phyloP scores from a whole-genome alignment of 176 grass and related monocot genomes.

The Aegilops sharonensis region DNA sequence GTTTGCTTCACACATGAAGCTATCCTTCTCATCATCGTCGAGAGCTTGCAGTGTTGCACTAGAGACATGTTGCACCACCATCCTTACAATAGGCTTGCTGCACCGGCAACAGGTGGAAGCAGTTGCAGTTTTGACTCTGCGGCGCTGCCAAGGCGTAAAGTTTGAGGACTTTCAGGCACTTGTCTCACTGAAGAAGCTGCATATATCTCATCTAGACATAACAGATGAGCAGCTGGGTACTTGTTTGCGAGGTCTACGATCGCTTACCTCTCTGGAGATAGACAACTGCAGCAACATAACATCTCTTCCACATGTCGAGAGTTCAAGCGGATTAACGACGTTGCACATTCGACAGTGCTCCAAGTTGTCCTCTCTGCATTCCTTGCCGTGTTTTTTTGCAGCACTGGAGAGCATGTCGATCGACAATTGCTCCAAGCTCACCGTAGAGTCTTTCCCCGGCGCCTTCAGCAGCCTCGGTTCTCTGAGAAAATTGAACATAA shows the following conservation, averaged over 20 bases:
- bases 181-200: conserved; percentile 35
- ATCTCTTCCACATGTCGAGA: conserved; percentile 42
- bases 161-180: conserved; percentile 32
- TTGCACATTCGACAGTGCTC: conserved; percentile 46
- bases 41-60: conserved; percentile 27
- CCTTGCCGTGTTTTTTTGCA: conserved; percentile 33
- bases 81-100: conserved; percentile 42
- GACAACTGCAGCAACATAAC: conserved; percentile 39
- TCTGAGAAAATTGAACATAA: conserved; percentile 51
- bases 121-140: conserved; percentile 37
- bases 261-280: conserved; percentile 31
- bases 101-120: conserved; percentile 31
- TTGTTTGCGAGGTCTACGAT: conserved; percentile 28
- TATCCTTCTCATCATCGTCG: conserved; percentile 21
- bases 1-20: conserved; percentile 33
- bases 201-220: conserved; percentile 41
- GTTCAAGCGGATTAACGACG: conserved; percentile 12
- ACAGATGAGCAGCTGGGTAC: conserved; percentile 20
- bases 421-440: conserved; percentile 45
- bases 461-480: conserved; percentile 32
- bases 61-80: conserved; percentile 19
- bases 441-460: conserved; percentile 44
- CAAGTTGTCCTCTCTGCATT: conserved; percentile 31
- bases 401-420: conserved; percentile 37
- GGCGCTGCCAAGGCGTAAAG: conserved; percentile 25